A percentile compares a stretch with the other conserved stretches of the same genome.
Conservation (phyloP, 768 basidiomycete genomes). For the Suillus subalutaceus region DNA sequence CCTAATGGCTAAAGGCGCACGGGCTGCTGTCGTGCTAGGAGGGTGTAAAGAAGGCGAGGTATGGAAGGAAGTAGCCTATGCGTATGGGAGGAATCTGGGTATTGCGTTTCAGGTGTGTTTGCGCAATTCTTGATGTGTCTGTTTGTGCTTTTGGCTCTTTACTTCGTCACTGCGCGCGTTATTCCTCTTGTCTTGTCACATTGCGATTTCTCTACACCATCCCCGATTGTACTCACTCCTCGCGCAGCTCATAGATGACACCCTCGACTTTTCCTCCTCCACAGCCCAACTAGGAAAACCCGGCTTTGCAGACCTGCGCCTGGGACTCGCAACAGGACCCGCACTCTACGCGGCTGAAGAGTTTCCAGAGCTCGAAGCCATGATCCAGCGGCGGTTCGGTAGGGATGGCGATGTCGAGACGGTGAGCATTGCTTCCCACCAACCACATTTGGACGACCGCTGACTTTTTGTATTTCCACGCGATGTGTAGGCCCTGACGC, state of each 20-base stretch:
- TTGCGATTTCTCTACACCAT: background rate
- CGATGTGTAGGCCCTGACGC: slow-evolving; percentile 58
- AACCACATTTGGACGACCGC: background rate
- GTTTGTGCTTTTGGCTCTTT: background rate
- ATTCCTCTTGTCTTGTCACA: background rate
- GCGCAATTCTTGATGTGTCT: background rate
- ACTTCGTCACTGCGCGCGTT: background rate
- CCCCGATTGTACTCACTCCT: background rate
- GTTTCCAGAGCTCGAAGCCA: slow-evolving; percentile 69
- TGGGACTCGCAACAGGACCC: slow-evolving; percentile 87
- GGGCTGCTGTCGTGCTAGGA: slow-evolving; percentile 86
- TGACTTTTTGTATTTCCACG: background rate
- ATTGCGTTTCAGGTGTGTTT: slow-evolving; percentile 90
- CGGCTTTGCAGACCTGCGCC: slow-evolving; percentile 71
- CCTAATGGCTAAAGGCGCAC: slow-evolving; percentile 85
- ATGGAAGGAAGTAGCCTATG: slow-evolving; percentile 90
- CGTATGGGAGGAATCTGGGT: slow-evolving; percentile 87
- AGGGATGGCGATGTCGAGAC: slow-evolving; percentile 78
- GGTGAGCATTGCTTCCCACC: slow-evolving; percentile 44
- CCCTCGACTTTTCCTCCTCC: slow-evolving; percentile 89
- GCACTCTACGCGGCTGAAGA: slow-evolving; percentile 87
- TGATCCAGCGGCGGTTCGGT: slow-evolving; percentile 81
- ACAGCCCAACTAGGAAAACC: slow-evolving; percentile 84
- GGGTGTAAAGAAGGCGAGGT: slow-evolving; percentile 76
- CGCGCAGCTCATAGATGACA: slow-evolving; percentile 88